A percentile compares a stretch with the other conserved stretches of the same genome.
These are phyloP conservation scores for Ramichloridium luteum DNA, from an alignment of 2,329 filamentous ascomycete species.

Conservation along the genomic window DNA sequence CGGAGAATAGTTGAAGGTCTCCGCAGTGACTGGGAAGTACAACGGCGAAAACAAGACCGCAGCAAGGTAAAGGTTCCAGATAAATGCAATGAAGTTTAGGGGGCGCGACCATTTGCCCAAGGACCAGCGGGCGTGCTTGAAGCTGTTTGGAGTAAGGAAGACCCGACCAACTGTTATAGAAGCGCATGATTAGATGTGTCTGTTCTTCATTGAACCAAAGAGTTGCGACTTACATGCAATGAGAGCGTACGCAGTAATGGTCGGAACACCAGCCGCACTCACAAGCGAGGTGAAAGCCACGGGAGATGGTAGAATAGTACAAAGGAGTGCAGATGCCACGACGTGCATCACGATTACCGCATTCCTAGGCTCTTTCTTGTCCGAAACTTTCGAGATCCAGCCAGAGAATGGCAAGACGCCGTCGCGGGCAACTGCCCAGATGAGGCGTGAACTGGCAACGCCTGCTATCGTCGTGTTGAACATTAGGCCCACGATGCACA, in stretches of 20 bases:
- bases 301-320: constrained; percentile 45
- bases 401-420: constrained; percentile 47
- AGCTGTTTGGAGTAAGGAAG: constrained; percentile 27
- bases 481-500: constrained; percentile 37
- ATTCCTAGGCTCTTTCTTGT: constrained; percentile 46
- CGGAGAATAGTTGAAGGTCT: constrained; percentile 27
- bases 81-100: constrained; percentile 25
- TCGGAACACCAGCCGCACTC: constrained; percentile 29
- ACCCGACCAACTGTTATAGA: constrained; percentile 24
- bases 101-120: constrained; percentile 27
- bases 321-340: constrained; percentile 43
- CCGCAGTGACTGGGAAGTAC: constrained; percentile 24
- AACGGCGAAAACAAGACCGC: constrained; percentile 28
- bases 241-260: constrained; percentile 27
- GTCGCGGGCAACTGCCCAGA: constrained; percentile 51
- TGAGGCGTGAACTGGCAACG: constrained; percentile 47
- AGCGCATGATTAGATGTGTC: too few relatives aligned
- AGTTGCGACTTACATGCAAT: constrained; percentile 18
- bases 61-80: constrained; percentile 30
- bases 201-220: not conserved
- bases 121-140: constrained; percentile 26
- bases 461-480: constrained; percentile 50
- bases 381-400: constrained; percentile 44
- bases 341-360: constrained; percentile 48
- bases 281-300: constrained; percentile 30